A percentile compares a stretch with the other conserved stretches of the same genome.
Conservation (phyloP, 1,284 basidiomycete species). For the Cutaneotrichosporon cyanovorans region DNA sequence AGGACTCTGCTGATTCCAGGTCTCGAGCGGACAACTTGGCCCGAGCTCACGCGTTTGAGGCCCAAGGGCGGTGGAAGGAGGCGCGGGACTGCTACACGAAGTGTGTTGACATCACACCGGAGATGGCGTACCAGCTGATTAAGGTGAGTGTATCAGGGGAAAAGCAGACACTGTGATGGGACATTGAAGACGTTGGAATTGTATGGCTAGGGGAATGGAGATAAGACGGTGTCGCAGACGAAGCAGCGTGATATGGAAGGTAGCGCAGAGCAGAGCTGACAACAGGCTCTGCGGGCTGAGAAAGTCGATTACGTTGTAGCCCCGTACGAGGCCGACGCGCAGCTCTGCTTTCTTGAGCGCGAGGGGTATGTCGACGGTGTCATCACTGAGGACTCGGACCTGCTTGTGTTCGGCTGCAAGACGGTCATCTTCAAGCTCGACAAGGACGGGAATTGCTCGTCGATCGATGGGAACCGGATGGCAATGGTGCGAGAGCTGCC, state of each 20-base stretch:
- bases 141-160: too few species aligned
- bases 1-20: constrained; percentile 33
- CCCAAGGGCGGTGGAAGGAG: constrained; percentile 67
- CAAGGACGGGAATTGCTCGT: constrained; percentile 64
- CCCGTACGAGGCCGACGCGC: constrained; percentile 97
- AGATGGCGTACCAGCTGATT: constrained; percentile 96
- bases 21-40: constrained; percentile 47
- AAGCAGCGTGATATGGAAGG: too few species aligned
- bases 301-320: constrained; percentile 81
- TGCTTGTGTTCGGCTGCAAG: constrained; percentile 91
- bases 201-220: too few species aligned
- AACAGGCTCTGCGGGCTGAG: constrained; percentile 72
- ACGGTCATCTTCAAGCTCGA: constrained; percentile 74
- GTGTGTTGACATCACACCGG: constrained; percentile 89
- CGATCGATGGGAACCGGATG: constrained; percentile 71
- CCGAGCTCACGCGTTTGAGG: constrained; percentile 62
- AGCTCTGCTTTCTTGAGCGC: constrained; percentile 85
- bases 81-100: constrained; percentile 86
- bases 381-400: constrained; percentile 95
- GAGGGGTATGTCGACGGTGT: constrained; percentile 79
- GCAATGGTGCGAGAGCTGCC: constrained; percentile 65
- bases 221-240: too few species aligned
- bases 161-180: too few species aligned
- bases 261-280: constrained; percentile 5
- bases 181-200: too few species aligned